A percentile compares a stretch with the other conserved stretches of the same genome.
These are phyloP conservation scores for Manihot esculenta DNA, from an alignment of 441 rosid species.

Conservation along the genomic window DNA sequence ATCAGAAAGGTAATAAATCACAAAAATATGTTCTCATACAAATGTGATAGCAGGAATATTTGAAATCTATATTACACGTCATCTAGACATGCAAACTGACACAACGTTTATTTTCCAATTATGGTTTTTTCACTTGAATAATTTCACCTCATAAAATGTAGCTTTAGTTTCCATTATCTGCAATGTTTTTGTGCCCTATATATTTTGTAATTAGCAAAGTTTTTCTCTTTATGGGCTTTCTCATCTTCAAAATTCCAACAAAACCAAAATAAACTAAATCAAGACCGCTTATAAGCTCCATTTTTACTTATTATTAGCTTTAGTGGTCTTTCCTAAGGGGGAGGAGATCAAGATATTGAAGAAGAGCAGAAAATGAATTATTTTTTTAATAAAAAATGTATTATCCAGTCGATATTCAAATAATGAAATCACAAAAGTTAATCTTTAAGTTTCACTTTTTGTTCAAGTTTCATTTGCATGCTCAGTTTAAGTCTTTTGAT, in stretches of 20 bases:
- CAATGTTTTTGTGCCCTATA: background rate
- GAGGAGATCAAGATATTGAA: background rate
- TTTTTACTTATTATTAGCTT: background rate
- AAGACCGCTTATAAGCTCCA: background rate
- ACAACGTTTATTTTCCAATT: background rate
- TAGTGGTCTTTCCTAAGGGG: background rate
- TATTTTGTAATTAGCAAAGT: background rate
- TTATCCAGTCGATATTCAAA: background rate
- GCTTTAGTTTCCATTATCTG: background rate
- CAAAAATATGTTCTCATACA: background rate
- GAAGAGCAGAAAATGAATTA: background rate
- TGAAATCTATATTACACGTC: background rate
- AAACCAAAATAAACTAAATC: background rate
- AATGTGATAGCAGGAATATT: background rate
- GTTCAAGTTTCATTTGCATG: background rate
- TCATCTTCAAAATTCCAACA: too few relatives aligned
- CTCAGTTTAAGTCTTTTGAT: background rate
- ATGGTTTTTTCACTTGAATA: background rate
- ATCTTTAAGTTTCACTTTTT: background rate
- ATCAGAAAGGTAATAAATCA: background rate
- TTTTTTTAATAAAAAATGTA: background rate
- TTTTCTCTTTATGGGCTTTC: background rate
- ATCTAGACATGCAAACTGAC: background rate
- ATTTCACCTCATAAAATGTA: background rate
- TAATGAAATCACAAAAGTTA: background rate